Evolutionary conservation across 2,329 filamentous ascomycete species (phyloP), one percentile per base, ranked within the genome.

Genomic region (Chrysoporthe cubensis): DNA sequence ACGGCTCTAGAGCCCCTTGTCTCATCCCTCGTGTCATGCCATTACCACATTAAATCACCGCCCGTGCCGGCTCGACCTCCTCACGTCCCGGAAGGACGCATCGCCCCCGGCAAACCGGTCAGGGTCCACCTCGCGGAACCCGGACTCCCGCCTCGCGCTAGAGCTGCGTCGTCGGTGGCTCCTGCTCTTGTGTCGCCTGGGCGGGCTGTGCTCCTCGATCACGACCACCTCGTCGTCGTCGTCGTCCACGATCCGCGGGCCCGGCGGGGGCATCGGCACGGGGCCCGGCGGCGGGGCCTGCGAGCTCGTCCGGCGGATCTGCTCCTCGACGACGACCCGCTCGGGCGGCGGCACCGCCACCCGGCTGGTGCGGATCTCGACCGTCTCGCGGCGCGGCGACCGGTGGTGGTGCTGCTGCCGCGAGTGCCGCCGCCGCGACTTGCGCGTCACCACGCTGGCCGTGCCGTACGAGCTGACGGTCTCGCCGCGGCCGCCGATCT

Each of bases 191-290:
- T 72, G 63, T 66, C 72, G 67, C 54, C 73, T 71, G 59, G 75
- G 74, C 61, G 75, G 74, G 16, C 70, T 74, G 21, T 74, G 72
- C 72, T 78, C 76, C 72, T 78, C 77, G 64, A 78, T 76, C 32
- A 78, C 77, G 3, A 78, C 75, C 11, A 78, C 74, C 73, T 78
- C 77, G 43, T 78, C 76, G 2, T 75, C 74, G 9, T 68, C 69
- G 13, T 69, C 71, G n/a, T 70, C 71, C 42, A 72, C 72, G 50
- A 71, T 66, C 61, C 72, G 68, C 65, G 68, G 68, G 69, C 72
- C 70, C 58, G 71, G 70, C 40, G 72, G 70, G 57, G 72, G 70
- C 46, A 68, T 44, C 34, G 59, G 63, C 4, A 26, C 26, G 26
- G 26, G 26, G 26, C 26, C 26, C 26, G 67, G 67, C 18, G 69